Evolutionary conservation across 768 basidiomycete species (phyloP).

Genomic region (Gymnopilus junonius): DNA sequence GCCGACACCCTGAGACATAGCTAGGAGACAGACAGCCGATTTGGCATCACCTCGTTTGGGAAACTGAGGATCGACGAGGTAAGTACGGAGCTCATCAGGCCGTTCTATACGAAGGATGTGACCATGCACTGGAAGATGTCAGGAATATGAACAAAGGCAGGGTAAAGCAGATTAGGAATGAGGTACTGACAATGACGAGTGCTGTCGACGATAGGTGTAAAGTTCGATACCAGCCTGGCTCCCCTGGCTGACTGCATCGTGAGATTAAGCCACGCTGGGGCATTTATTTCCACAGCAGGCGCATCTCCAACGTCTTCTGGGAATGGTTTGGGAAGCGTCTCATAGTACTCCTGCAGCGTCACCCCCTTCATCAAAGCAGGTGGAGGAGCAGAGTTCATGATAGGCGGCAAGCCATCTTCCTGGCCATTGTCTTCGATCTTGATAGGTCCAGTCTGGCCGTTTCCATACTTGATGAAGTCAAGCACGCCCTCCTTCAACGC

Average conservation of each 20-base stretch:
- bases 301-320: constrained; percentile 54
- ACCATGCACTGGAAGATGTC: constrained; percentile 53
- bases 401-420: constrained; percentile 11
- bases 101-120: constrained; percentile 64
- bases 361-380: constrained; percentile 25
- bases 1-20: constrained; percentile 66
- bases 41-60: constrained; percentile 68
- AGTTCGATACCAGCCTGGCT: constrained; percentile 44
- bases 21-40: constrained; percentile 65
- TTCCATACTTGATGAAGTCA: constrained; percentile 60
- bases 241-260: constrained; percentile 57
- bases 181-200: constrained; percentile 46
- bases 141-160: background rate
- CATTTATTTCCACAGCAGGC: constrained; percentile 55
- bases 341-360: constrained; percentile 62
- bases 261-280: constrained; percentile 55
- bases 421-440: constrained; percentile 20
- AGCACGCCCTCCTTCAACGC: constrained; percentile 59
- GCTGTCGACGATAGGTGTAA: constrained; percentile 45
- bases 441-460: constrained; percentile 50
- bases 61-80: constrained; percentile 67
- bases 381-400: constrained; percentile 13
- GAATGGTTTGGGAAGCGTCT: constrained; percentile 67
- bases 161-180: background rate
- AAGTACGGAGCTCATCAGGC: constrained; percentile 56